Base-by-base conservation (phyloP, 371 early-diverging fungal genomes). In the Mortierella sp. region DNA sequence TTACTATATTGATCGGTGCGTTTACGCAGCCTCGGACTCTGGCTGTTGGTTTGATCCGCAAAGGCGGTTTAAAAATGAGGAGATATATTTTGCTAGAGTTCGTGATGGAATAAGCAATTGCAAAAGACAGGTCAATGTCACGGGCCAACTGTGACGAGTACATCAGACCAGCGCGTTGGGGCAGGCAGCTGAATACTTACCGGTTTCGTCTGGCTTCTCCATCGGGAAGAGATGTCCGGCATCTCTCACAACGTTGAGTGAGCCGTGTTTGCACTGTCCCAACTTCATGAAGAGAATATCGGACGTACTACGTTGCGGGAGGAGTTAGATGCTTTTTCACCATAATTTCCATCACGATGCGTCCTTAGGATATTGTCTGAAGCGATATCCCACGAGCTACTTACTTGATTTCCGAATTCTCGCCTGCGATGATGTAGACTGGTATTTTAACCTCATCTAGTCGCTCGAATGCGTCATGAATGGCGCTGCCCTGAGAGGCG, bases 141-240 rank as follows among this genome's bases (percentile, higher is more conserved):
- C n/a, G n/a, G n/a, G n/a, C n/a, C n/a, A n/a, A n/a, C n/a, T n/a
- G n/a, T n/a, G n/a, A n/a, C n/a, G n/a, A n/a, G n/a, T n/a, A n/a
- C 31, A 34, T 34, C 37, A 60, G 44, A 44, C 27, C n/a, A n/a
- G n/a, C n/a, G n/a, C n/a, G n/a, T n/a, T n/a, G n/a, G n/a, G n/a
- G n/a, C n/a, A n/a, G n/a, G n/a, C n/a, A n/a, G 14, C 31, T 44
- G 41, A 42, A 43, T 32, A 42, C 49, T 39, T 53, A 63, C 63
- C 63, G 39, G 49, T 44, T 9, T 63, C 63, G 21, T 55, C 26
- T 8, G 63, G 63, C 27, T 63, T 63, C 41, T 63, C 63, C 32
- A 63, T 14, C 14, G 34, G 24, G 27, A 63, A 14, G 55, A 63
- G 41, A 28, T 63, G 63, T 49, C 63, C 63, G 8, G 55, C 30